These are phyloP conservation scores for Cystobasidium sp. DNA, from an alignment of 1,284 basidiomycete genomes.

Conservation along the genomic window DNA sequence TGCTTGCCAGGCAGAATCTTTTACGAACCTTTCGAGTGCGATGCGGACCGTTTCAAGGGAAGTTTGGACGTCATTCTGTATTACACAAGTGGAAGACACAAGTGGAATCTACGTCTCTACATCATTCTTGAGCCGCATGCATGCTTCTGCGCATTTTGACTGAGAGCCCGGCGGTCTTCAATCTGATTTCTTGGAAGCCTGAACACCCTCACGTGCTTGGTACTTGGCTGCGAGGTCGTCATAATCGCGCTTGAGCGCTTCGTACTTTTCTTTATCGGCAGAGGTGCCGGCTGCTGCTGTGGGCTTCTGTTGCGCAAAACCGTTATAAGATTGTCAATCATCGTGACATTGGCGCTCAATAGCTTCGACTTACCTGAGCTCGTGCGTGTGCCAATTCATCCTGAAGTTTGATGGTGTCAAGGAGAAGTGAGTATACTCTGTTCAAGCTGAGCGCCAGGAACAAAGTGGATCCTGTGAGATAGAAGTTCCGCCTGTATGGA, in stretches of 20 bases:
- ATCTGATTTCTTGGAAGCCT: constrained; percentile 44
- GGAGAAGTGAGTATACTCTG: constrained; percentile 58
- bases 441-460: constrained; percentile 58
- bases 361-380: constrained; percentile 8
- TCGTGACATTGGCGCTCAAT: not conserved
- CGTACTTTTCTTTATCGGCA: constrained; percentile 44
- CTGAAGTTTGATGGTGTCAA: constrained; percentile 60
- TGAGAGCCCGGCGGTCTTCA: not conserved
- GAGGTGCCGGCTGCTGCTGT: constrained; percentile 43
- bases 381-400: constrained; percentile 56
- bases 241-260: constrained; percentile 47
- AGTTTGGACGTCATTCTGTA: too few species aligned
- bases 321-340: too few species aligned
- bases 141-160: not conserved
- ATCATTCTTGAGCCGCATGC: not conserved
- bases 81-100: too few species aligned
- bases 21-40: too few species aligned
- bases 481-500: constrained; percentile 52
- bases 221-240: constrained; percentile 46
- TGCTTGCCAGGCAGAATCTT: too few species aligned
- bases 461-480: constrained; percentile 56
- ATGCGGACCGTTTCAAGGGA: too few species aligned
- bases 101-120: not conserved
- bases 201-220: constrained; percentile 11
- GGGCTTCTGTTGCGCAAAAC: not conserved